Base-by-base conservation (phyloP, 2,329 filamentous ascomycete species). In the Pseudovirgaria hyperparasitica region DNA sequence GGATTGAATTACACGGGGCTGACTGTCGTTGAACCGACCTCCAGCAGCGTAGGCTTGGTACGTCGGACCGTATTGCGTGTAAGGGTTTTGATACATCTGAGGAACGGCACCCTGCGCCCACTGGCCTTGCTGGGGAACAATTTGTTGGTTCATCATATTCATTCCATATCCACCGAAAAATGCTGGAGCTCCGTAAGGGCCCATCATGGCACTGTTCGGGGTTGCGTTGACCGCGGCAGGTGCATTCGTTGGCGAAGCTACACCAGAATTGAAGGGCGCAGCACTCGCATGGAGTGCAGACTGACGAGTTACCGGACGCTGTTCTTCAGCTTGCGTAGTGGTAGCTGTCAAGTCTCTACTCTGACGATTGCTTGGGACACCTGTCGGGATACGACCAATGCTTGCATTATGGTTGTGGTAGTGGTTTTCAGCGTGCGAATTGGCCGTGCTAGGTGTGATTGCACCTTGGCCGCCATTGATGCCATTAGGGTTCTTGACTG, bases 221-320 rank as follows among this genome's bases (percentile, higher is more conserved):
- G 14, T 23, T 10, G 34, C 36, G 21, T 36, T 41, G 8, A 27
- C 27, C 23, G 36, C 26, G 25, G 35, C 31, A 16, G 38, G 28
- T 9, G 34, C 21, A 14, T 19, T 33, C 6, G 41, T 37, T 5
- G 47, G 33, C 13, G 40, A 49, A 9, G 60, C 61, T 17, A 67
- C 50, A 16, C 69, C 57, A 8, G 82, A 77, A 6, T 80, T 82
- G 48, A 92, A 94, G 0, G 84, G 69, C 23, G 79, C 63, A 29
- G 82, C 82, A 48, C 69, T 86, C 24, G 76, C 78, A 42, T 94
- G 86, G 19, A 94, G 65, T 23, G 72, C 72, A 23, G 82, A 82
- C 32, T 76, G 69, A 33, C n/a, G n/a, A 78, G 67, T 1, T 70
- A 70, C 31, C 65, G 72, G 41, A 66, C 76, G 29, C 56, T 60